Percentiles rank a stretch among this genome's conserved stretches.
These are phyloP conservation scores for Fraxinus cuspidata DNA, from an alignment of 257 asterid genomes.

Conservation along the genomic window DNA sequence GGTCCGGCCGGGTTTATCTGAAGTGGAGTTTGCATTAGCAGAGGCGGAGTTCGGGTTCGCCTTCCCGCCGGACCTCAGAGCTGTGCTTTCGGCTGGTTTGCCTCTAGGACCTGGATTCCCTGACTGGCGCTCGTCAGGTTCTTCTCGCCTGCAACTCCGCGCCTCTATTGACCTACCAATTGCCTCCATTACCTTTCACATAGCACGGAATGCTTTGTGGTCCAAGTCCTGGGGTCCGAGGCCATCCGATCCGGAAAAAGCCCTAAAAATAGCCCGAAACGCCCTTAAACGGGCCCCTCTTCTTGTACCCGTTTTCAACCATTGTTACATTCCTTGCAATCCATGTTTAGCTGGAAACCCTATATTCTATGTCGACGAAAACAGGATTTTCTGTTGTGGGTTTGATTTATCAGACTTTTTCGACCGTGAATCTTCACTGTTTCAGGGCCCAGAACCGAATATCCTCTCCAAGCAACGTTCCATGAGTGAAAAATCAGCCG, in stretches of 20 bases:
- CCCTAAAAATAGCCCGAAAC: conserved; percentile 69
- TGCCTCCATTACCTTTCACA: conserved; percentile 83
- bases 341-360: conserved; percentile 93
- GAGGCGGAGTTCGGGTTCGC: conserved; percentile 89
- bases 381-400: conserved; percentile 80
- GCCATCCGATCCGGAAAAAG: conserved; percentile 70
- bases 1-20: conserved; percentile 76
- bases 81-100: conserved; percentile 77
- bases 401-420: conserved; percentile 82
- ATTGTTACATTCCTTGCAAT: conserved; percentile 80
- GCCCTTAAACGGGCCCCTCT: conserved; percentile 89
- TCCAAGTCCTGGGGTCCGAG: conserved; percentile 88
- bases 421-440: conserved; percentile 68
- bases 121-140: conserved; percentile 84
- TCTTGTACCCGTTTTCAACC: conserved; percentile 78
- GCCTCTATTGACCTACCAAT: conserved; percentile 79
- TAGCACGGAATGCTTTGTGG: conserved; percentile 80
- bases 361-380: conserved; percentile 82
- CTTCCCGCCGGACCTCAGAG: conserved; percentile 89
- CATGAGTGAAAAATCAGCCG: conserved; percentile 44
- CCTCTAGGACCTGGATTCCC: conserved; percentile 89
- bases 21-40: conserved; percentile 76
- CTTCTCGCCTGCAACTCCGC: conserved; percentile 75
- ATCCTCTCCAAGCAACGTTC: conserved; percentile 48
- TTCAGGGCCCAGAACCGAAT: conserved; percentile 37